phyloP scores from a whole-genome alignment of 2,329 filamentous ascomycete species.

The Seiridium unicorne region DNA sequence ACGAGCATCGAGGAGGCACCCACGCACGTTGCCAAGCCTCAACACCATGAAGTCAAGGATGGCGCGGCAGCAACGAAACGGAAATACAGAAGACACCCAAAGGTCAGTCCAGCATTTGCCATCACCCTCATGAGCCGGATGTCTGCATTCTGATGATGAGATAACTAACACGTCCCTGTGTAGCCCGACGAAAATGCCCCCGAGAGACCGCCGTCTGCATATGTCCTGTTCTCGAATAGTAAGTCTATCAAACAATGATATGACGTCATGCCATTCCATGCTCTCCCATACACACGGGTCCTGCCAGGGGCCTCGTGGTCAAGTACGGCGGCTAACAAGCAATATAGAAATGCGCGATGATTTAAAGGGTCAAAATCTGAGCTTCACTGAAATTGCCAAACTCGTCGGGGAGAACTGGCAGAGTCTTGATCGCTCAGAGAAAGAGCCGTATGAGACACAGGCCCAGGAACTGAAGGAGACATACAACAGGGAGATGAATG shows the following conservation, averaged over 20 bases:
- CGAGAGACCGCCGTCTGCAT: slow-evolving; percentile 76
- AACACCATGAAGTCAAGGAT: slow-evolving; percentile 41
- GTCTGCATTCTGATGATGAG: too few species aligned
- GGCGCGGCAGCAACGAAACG: slow-evolving; percentile 55
- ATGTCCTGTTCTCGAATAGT: slow-evolving; percentile 86
- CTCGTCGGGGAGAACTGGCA: slow-evolving; percentile 83
- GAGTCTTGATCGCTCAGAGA: slow-evolving; percentile 62
- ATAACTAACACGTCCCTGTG: neutral
- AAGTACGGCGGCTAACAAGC: too few species aligned
- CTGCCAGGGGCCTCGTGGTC: too few species aligned
- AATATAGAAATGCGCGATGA: slow-evolving; percentile 70
- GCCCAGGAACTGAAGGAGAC: slow-evolving; percentile 73
- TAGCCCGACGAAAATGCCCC: slow-evolving; percentile 78
- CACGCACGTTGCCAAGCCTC: slow-evolving; percentile 50
- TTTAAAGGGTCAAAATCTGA: slow-evolving; percentile 71
- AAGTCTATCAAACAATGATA: slow-evolving; percentile 31
- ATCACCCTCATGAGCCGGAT: too few species aligned
- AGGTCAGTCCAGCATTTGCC: slow-evolving; percentile 45
- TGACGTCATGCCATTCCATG: neutral
- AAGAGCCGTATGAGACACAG: slow-evolving; percentile 71
- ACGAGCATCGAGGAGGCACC: slow-evolving; percentile 53
- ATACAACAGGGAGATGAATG: slow-evolving; percentile 68
- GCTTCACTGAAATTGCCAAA: slow-evolving; percentile 82
- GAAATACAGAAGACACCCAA: slow-evolving; percentile 76
- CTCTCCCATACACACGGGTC: too few species aligned